Base-by-base conservation (phyloP, 164 flowering plant species). In the Sextonia rubra region DNA sequence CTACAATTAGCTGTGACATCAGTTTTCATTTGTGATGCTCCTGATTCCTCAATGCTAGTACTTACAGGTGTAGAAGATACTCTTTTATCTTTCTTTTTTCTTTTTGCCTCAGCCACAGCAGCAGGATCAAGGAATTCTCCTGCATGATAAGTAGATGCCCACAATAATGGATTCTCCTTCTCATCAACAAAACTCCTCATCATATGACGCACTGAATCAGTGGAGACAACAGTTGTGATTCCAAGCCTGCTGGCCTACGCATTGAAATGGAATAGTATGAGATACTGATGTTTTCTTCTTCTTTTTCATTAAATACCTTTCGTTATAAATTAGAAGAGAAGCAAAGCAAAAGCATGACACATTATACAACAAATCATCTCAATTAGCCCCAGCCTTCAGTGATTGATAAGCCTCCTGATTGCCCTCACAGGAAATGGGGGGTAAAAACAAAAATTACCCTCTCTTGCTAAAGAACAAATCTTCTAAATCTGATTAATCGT, bases 111-210 rank as follows among this genome's bases (percentile, higher is more conserved):
- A 22, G 94, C 89, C 78, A 91, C 91, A 37, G 97, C 89, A 62
- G 82, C 80, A 24, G 90, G 93, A 82, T 89, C 94, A 69, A 91
- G 79, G 74, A 58, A 80, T 72, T 91, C 97, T 58, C 94, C 97
- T 14, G 97, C 97, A 82, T 91, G 92, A 75, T 91, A 91, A 5
- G 97, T 91, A 26, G 97, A 91, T 71, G 94, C 88, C 97, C 94
- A 91, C 15, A 89, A 84, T 23, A 91, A 65, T 27, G 97, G 97
- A 47, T 87, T 91, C 72, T 91, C 81, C 64, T 87, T 83, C 77
- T 89, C 97, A 77, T 86, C 89, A 7, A 77, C 88, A 76, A 91
- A 91, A 74, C 97, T 87, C 74, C 97, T 87, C 97, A 91, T 91
- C 97, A 91, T 91, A 81, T 91, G 97, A 63, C 97, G 85, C 62